phyloP scores from a whole-genome alignment of 306 rosid species.

The Ormosia emarginata region DNA sequence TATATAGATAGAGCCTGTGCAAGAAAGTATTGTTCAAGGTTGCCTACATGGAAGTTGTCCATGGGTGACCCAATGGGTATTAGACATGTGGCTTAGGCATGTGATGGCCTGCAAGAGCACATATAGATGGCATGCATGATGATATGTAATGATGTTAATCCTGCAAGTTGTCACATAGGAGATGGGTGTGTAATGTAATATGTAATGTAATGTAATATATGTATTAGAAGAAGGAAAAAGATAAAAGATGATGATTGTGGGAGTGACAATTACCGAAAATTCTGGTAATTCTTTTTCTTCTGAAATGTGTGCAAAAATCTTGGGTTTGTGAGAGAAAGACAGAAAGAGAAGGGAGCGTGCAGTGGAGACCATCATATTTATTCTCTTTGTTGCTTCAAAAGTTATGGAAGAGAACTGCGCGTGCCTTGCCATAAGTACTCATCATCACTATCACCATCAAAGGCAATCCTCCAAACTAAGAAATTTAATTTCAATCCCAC shows the following conservation, averaged over 20 bases:
- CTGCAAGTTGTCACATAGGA: slow-evolving; percentile 6
- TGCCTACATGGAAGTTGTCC: not conserved
- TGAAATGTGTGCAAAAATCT: slow-evolving; percentile 50
- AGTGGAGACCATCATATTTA: slow-evolving; percentile 57
- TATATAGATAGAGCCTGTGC: not conserved
- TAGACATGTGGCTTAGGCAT: not conserved
- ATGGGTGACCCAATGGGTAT: not conserved
- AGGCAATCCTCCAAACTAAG: slow-evolving; percentile 8
- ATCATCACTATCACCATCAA: slow-evolving; percentile 63
- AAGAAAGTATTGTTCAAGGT: not conserved
- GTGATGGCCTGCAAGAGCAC: not conserved
- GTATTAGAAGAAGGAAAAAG: slow-evolving; percentile 20
- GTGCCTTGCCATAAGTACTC: slow-evolving; percentile 63
- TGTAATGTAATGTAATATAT: not conserved
- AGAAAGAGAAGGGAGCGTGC: slow-evolving; percentile 61
- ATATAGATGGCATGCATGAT: slow-evolving; percentile 24
- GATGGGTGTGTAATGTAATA: not conserved
- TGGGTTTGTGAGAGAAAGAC: slow-evolving; percentile 34
- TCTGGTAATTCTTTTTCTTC: slow-evolving; percentile 42
- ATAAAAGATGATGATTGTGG: slow-evolving; percentile 58
- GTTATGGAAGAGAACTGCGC: slow-evolving; percentile 46
- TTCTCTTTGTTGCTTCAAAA: slow-evolving; percentile 70
- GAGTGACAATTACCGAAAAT: slow-evolving; percentile 59
- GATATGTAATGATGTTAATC: slow-evolving; percentile 26
- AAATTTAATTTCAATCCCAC: slow-evolving; percentile 3